Evolutionary conservation across 1,284 basidiomycete species (phyloP).

Genomic region (Trichosporon inkin): DNA sequence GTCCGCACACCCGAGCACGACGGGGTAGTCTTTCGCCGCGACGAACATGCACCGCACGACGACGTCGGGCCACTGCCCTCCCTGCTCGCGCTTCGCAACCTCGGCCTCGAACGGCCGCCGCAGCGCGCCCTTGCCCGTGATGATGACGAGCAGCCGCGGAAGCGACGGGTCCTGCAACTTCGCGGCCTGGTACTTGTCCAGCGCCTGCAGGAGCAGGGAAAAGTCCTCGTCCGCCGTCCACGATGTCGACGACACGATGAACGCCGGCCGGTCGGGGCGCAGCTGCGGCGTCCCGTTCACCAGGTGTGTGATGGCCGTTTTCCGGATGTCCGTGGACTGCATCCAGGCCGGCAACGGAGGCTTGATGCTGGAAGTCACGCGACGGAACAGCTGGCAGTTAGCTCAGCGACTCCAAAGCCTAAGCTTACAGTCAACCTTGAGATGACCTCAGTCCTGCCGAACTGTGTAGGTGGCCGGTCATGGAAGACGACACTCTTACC

Average conservation of each 20-base stretch:
- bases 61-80: slow-evolving; percentile 70
- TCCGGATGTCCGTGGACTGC: slow-evolving; percentile 35
- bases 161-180: slow-evolving; percentile 44
- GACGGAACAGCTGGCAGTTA: slow-evolving; percentile 57
- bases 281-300: slow-evolving; percentile 36
- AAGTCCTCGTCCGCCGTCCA: slow-evolving; percentile 99
- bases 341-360: slow-evolving; percentile 41
- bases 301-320: slow-evolving; percentile 32
- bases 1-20: slow-evolving; percentile 82
- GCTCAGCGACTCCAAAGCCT: slow-evolving; percentile 12
- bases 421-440: slow-evolving; percentile 61
- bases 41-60: slow-evolving; percentile 80
- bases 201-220: slow-evolving; percentile 68
- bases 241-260: slow-evolving; percentile 87
- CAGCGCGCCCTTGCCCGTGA: slow-evolving; percentile 90
- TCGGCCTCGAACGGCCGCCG: slow-evolving; percentile 67
- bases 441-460: slow-evolving; percentile 63
- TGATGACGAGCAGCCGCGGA: slow-evolving; percentile 73
- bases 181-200: slow-evolving; percentile 56
- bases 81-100: slow-evolving; percentile 58
- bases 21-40: slow-evolving; percentile 79
- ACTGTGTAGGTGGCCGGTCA: slow-evolving; percentile 79
- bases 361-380: slow-evolving; percentile 48
- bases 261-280: slow-evolving; percentile 69
- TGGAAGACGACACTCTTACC: slow-evolving; percentile 73